Conservation (phyloP, 257 asterid species). For the Fraxinus anomala region DNA sequence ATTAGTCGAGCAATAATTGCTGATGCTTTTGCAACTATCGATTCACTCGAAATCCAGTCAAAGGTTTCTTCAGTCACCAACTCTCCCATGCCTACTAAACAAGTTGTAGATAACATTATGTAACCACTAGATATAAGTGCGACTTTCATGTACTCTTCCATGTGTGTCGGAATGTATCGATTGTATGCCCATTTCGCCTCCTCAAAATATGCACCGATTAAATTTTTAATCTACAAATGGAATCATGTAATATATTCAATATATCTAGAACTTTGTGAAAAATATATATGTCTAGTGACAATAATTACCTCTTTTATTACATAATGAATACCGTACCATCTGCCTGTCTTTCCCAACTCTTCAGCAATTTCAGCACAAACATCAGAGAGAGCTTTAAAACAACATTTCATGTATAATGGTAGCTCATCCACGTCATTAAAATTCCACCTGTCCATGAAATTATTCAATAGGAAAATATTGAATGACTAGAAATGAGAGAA, state of each 20-base stretch:
- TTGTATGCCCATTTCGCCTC: conserved; percentile 36
- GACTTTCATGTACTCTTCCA: neutral
- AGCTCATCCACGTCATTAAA: conserved; percentile 13
- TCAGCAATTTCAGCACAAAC: conserved; percentile 25
- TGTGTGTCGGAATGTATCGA: neutral
- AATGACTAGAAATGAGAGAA: neutral
- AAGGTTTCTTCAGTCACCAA: conserved; percentile 16
- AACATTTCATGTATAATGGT: conserved; percentile 25
- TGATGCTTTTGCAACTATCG: neutral
- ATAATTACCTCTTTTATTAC: conserved; percentile 25
- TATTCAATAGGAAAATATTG: neutral
- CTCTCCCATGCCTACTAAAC: conserved; percentile 32
- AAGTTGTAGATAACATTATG: conserved; percentile 2
- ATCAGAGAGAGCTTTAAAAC: conserved; percentile 6
- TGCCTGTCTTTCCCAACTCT: conserved; percentile 19
- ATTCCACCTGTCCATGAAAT: conserved; percentile 29
- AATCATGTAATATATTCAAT: neutral
- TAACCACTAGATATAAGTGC: neutral
- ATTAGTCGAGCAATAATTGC: neutral
- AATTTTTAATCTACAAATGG: neutral
- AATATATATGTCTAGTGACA: neutral
- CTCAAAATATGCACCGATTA: neutral
- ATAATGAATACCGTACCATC: neutral
- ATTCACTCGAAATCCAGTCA: conserved; percentile 35
- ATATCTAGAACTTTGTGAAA: neutral